A percentile compares a stretch with the other conserved stretches of the same genome.
Evolutionary conservation across 2,329 filamentous ascomycete genomes (phyloP).

Genomic region (Claviceps digitariae): DNA sequence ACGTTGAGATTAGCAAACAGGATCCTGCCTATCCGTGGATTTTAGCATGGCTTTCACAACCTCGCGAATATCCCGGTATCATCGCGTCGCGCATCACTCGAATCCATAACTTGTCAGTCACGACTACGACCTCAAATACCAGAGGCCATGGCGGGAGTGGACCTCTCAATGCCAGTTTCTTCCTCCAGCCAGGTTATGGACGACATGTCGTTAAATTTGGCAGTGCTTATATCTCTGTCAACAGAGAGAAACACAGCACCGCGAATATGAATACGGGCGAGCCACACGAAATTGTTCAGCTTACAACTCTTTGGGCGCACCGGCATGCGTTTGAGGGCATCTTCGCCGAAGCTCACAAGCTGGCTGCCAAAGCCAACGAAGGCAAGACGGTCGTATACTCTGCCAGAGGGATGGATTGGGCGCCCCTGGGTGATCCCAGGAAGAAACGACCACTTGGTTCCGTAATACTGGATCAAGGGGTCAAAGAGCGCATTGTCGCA

Average conservation of each 20-base stretch:
- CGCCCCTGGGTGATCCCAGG: slow-evolving; percentile 67
- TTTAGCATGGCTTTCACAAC: slow-evolving; percentile 82
- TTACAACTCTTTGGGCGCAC: slow-evolving; percentile 84
- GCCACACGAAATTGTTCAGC: slow-evolving; percentile 84
- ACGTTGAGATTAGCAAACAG: slow-evolving; percentile 89
- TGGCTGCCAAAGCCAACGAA: slow-evolving; percentile 69
- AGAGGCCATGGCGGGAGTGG: slow-evolving; percentile 47
- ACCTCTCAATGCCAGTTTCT: slow-evolving; percentile 64
- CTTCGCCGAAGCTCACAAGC: slow-evolving; percentile 71
- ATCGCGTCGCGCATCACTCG: slow-evolving; percentile 44
- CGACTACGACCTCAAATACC: slow-evolving; percentile 44
- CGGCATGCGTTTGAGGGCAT: slow-evolving; percentile 82
- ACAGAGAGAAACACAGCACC: slow-evolving; percentile 72
- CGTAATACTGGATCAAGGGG: slow-evolving; percentile 70
- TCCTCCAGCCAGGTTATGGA: slow-evolving; percentile 82
- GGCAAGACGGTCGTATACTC: slow-evolving; percentile 91
- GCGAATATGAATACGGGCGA: slow-evolving; percentile 71
- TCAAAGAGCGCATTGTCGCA: slow-evolving; percentile 66
- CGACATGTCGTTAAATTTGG: slow-evolving; percentile 77
- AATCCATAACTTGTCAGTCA: slow-evolving; percentile 46
- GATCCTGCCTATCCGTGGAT: slow-evolving; percentile 93
- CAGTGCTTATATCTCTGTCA: slow-evolving; percentile 76
- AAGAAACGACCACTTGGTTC: slow-evolving; percentile 79
- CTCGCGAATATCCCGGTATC: slow-evolving; percentile 51
- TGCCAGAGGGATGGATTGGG: slow-evolving; percentile 73